Percentiles rank a stretch among this genome's conserved stretches.
These are phyloP conservation scores for Rubroboletus pulcherrimus DNA, from an alignment of 768 basidiomycete species.

Conservation along the genomic window DNA sequence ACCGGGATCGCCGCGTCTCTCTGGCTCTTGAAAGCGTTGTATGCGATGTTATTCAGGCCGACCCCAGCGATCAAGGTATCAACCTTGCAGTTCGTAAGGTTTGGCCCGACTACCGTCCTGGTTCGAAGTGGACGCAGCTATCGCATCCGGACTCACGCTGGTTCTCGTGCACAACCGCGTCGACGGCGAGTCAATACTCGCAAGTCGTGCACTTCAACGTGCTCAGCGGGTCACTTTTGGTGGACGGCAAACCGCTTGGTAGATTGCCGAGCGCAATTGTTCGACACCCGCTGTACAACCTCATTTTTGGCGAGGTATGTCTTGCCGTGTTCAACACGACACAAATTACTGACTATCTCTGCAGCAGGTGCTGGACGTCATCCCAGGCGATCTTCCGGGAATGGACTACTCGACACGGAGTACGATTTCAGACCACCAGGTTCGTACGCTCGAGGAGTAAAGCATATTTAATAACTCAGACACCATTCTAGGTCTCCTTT, in stretches of 20 bases:
- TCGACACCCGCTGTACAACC: slow-evolving; percentile 31
- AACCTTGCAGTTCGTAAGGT: slow-evolving; percentile 26
- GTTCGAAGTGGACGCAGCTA: slow-evolving; percentile 23
- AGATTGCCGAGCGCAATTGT: slow-evolving; percentile 35
- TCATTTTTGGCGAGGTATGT: slow-evolving; percentile 37
- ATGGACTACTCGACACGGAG: slow-evolving; percentile 3
- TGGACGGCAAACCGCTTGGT: slow-evolving; percentile 39
- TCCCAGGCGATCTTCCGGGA: neutral
- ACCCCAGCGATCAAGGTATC: slow-evolving; percentile 18
- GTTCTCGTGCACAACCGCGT: slow-evolving; percentile 24
- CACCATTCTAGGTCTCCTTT: slow-evolving; percentile 22
- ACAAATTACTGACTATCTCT: neutral
- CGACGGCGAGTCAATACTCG: slow-evolving; percentile 1
- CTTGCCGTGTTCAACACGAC: too few relatives aligned
- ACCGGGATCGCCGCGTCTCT: slow-evolving; percentile 32
- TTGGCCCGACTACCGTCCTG: slow-evolving; percentile 31
- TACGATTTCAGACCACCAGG: neutral
- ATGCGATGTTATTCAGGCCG: slow-evolving; percentile 6
- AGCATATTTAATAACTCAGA: neutral
- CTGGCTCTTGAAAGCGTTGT: slow-evolving; percentile 25
- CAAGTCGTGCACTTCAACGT: slow-evolving; percentile 40
- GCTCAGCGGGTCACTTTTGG: slow-evolving; percentile 37
- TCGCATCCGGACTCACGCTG: slow-evolving; percentile 25
- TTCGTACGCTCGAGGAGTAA: neutral
- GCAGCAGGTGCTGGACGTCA: neutral